Percentiles rank a stretch among this genome's conserved stretches.
Evolutionary conservation across 108 stramenopile genomes (phyloP).

Genomic region (Seminavis robusta): DNA sequence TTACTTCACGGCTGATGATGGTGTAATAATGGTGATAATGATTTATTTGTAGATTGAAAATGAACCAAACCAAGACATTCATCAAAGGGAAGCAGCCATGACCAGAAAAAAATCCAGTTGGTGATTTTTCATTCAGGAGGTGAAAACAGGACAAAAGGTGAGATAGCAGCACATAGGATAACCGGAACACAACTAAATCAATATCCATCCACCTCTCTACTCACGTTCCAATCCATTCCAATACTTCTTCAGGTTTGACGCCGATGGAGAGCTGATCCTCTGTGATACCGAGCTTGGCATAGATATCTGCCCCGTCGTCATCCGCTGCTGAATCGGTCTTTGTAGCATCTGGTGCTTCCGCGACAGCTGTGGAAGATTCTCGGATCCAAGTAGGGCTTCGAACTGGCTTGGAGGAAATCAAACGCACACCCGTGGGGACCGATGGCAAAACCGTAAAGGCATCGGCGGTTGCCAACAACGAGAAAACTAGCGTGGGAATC

Average conservation of each 20-base stretch:
- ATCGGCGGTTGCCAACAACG: too few species aligned
- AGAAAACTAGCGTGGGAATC: too few species aligned
- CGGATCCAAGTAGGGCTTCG: too few species aligned
- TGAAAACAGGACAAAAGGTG: background rate
- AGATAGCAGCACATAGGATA: too few species aligned
- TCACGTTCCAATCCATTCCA: conserved; percentile 80
- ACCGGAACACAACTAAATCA: too few species aligned
- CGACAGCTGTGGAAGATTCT: too few species aligned
- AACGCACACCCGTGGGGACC: too few species aligned
- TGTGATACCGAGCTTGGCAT: conserved; percentile 39
- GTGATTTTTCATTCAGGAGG: background rate
- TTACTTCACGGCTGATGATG: conserved; percentile 50
- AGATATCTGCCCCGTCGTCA: too few species aligned
- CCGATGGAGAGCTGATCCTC: conserved; percentile 70
- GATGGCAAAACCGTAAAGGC: too few species aligned
- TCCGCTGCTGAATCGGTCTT: too few species aligned
- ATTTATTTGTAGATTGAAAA: background rate
- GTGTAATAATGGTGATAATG: conserved; percentile 4
- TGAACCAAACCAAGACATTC: background rate
- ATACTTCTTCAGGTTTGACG: conserved; percentile 61
- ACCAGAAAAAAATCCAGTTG: background rate
- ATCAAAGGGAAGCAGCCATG: background rate
- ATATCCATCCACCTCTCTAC: conserved; percentile 12
- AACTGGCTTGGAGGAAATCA: too few species aligned
- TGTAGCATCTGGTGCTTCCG: too few species aligned